These are phyloP conservation scores for Macrophomina tecta DNA, from an alignment of 2,329 filamentous ascomycete species.

Conservation along the genomic window DNA sequence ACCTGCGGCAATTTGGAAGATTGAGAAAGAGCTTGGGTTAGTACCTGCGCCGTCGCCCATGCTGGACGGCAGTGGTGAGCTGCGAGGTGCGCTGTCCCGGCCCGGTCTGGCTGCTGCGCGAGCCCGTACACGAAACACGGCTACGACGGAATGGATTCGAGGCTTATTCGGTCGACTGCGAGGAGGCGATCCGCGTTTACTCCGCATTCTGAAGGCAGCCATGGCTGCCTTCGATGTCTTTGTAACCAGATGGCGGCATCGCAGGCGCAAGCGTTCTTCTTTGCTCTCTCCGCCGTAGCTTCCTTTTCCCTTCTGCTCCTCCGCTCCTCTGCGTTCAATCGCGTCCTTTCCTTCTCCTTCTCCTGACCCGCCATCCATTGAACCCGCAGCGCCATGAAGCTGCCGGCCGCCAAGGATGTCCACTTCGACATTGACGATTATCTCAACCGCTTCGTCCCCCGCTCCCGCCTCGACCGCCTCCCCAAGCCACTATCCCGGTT, in stretches of 20 bases:
- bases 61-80: neutral
- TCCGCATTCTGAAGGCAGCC: constrained; percentile 4
- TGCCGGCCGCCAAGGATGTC: constrained; percentile 30
- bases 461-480: constrained; percentile 67
- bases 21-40: constrained; percentile 3
- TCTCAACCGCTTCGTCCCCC: constrained; percentile 72
- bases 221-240: neutral
- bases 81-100: neutral
- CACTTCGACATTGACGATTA: constrained; percentile 79
- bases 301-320: neutral
- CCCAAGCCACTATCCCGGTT: constrained; percentile 72
- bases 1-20: neutral
- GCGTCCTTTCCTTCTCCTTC: neutral
- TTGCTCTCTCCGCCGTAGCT: neutral
- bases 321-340: neutral
- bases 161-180: constrained; percentile 4
- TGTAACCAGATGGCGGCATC: constrained; percentile 10
- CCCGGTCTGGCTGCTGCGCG: neutral
- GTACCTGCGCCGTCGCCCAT: neutral
- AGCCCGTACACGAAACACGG: neutral
- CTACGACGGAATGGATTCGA: constrained; percentile 8
- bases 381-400: constrained; percentile 12
- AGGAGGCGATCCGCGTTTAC: constrained; percentile 11
- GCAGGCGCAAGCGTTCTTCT: neutral
- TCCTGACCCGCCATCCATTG: neutral